These are phyloP conservation scores for Aspergillus hiratsukae DNA, from an alignment of 2,329 filamentous ascomycete genomes.

Conservation along the genomic window DNA sequence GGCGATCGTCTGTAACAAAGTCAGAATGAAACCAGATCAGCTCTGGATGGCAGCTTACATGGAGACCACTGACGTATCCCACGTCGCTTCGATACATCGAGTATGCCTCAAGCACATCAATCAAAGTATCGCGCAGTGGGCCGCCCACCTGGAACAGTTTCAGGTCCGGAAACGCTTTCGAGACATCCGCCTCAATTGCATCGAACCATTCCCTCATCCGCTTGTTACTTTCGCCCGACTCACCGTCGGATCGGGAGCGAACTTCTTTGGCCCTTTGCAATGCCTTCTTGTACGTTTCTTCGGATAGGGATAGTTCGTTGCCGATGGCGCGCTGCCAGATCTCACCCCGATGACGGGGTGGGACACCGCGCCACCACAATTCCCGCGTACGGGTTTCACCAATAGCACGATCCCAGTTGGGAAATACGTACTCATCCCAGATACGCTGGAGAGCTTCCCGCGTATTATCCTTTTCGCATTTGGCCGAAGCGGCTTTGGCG, in stretches of 20 bases:
- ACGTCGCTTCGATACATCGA: conserved; percentile 61
- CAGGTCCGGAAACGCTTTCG: conserved; percentile 54
- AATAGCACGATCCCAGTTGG: conserved; percentile 55
- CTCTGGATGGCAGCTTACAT: conserved; percentile 36
- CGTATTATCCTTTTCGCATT: conserved; percentile 49
- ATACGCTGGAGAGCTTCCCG: conserved; percentile 54
- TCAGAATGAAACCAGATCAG: background rate
- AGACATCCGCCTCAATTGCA: conserved; percentile 51
- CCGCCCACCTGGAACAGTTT: conserved; percentile 54
- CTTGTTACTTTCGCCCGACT: conserved; percentile 40
- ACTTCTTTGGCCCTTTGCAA: conserved; percentile 51
- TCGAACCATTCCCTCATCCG: conserved; percentile 50
- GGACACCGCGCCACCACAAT: conserved; percentile 62
- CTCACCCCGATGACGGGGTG: conserved; percentile 50
- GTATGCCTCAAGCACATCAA: conserved; percentile 59
- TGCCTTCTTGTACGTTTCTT: conserved; percentile 54
- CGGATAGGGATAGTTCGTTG: conserved; percentile 56
- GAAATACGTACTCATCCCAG: conserved; percentile 59
- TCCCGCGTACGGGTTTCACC: conserved; percentile 53
- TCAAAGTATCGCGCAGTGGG: conserved; percentile 52
- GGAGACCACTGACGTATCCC: conserved; percentile 56
- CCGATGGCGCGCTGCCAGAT: conserved; percentile 60
- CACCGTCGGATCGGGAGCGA: conserved; percentile 39
- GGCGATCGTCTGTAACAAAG: conserved; percentile 44
- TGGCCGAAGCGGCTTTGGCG: conserved; percentile 43